phyloP scores from a whole-genome alignment of 768 basidiomycete genomes.

The Tulasnella sp. region DNA sequence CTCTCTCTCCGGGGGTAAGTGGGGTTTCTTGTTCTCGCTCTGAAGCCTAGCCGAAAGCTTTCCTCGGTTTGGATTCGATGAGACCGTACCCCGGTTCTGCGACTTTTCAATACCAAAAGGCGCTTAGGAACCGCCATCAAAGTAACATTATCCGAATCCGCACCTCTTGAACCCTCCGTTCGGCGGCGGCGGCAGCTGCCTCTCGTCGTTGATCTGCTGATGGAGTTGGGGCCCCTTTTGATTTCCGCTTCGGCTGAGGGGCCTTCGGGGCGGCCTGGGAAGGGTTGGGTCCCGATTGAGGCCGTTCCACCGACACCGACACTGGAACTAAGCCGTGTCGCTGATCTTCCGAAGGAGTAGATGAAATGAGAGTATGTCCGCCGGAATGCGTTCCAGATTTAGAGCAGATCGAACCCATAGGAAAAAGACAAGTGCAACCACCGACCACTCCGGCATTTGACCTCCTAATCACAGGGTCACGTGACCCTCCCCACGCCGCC shows the following conservation, averaged over 20 bases:
- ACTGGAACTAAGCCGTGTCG: background rate
- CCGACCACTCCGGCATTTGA: no score
- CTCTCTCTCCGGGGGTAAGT: background rate
- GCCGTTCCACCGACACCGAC: background rate
- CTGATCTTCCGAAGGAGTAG: background rate
- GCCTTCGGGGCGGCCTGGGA: background rate
- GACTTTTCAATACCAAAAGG: background rate
- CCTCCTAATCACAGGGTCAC: no score
- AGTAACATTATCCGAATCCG: background rate
- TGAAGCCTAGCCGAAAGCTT: background rate
- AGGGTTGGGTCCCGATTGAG: background rate
- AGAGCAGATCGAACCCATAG: conserved; percentile 4
- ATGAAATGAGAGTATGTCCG: background rate
- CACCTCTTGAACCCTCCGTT: background rate
- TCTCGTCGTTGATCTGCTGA: background rate
- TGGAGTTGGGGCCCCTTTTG: background rate
- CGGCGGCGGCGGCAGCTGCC: conserved; percentile 10
- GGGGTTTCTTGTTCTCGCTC: background rate
- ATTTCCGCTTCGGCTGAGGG: background rate
- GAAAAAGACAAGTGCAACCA: no score
- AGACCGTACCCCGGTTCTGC: background rate
- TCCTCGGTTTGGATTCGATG: conserved; percentile 5
- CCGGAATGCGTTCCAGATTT: conserved; percentile 11
- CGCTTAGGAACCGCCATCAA: background rate
- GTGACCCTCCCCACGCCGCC: no score